A percentile compares a stretch with the other conserved stretches of the same genome.
phyloP scores from a whole-genome alignment of 2,329 filamentous ascomycete species.

The Diaporthe vaccinii region DNA sequence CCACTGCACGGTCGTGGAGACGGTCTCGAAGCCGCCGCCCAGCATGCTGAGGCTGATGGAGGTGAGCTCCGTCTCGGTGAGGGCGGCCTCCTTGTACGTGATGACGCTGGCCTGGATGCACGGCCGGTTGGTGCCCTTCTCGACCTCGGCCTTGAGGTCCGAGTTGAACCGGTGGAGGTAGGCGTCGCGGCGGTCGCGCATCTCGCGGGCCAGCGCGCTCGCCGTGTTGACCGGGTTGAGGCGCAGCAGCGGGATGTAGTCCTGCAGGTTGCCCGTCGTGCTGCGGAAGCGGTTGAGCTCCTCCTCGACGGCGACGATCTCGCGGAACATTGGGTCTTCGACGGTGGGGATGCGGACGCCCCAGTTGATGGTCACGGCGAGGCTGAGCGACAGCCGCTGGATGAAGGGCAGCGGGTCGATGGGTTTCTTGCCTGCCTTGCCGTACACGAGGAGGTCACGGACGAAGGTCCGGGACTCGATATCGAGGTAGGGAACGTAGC shows the following conservation, averaged over 20 bases:
- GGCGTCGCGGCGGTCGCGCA: conserved; percentile 38
- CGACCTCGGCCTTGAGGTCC: conserved; percentile 35
- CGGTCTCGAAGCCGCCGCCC: conserved; percentile 55
- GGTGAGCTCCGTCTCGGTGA: conserved; percentile 39
- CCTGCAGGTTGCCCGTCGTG: conserved; percentile 40
- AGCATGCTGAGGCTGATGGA: conserved; percentile 66
- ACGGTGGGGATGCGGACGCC: conserved; percentile 42
- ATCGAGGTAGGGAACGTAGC: conserved; percentile 77
- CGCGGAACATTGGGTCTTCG: conserved; percentile 40
- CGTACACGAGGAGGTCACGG: conserved; percentile 65
- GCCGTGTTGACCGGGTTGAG: conserved; percentile 39
- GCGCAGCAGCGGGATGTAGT: conserved; percentile 40
- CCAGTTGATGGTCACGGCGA: conserved; percentile 43
- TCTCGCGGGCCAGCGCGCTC: conserved; percentile 34
- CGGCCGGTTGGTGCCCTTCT: conserved; percentile 33
- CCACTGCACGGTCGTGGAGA: conserved; percentile 42
- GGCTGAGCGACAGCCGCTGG: conserved; percentile 41
- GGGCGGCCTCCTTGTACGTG: conserved; percentile 39
- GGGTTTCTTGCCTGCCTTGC: conserved; percentile 62
- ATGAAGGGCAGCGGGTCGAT: conserved; percentile 40
- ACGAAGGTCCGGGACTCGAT: conserved; percentile 71
- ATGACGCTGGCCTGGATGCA: conserved; percentile 42
- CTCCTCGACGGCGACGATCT: conserved; percentile 43
- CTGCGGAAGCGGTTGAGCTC: conserved; percentile 42
- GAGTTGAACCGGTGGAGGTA: conserved; percentile 36